Evolutionary conservation across 2,329 filamentous ascomycete genomes (phyloP), one percentile per base, ranked within the genome.

Genomic region (Penicillium janthinellum): DNA sequence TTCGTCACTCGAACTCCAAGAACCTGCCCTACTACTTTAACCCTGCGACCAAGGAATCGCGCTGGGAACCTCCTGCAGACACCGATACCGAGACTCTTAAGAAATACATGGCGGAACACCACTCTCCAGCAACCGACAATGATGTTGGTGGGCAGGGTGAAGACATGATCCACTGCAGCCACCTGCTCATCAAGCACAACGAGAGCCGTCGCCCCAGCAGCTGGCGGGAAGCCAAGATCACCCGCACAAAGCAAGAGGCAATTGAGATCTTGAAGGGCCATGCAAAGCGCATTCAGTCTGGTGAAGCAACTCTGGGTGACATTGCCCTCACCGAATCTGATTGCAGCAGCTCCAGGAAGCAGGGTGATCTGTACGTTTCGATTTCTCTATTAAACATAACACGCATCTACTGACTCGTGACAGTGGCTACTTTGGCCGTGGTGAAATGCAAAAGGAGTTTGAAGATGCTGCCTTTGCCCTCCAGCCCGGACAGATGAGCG

Each of bases 21-120:
- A 96, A 96, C 80, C 89, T 98, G 38, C 95, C 95, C 39, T 99
- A 99, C 84, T 99, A 98, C 83, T 98, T 97, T 89, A 96, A 97
- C 79, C 82, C 89, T 48, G 81, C 80, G 68, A 91, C 92, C 64
- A 94, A 93, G 77, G 88, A 92, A 75, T 98, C 95, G 64, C 87
- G 91, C 79, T 99, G 95, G 95, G 95, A 98, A 75, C 94, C 95
- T 3, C 95, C 95, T 8, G 77, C 86, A 47, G 91, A 89, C 65
- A 95, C 93, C 69, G 91, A 99, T 79, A 90, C 90, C 59, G 92
- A 97, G 70, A 92, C 90, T 79, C 86, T 99, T 66, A 98, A 97
- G 84, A 78, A 86, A 63, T 97, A 96, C 83, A 98, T 99, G 92
- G 92, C 90, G 39, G 83, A 85, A 69, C 86, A 96, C 77, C 92